A percentile compares a stretch with the other conserved stretches of the same genome.
These are phyloP conservation scores for Trifolium fragiferum DNA, from an alignment of 306 rosid genomes.

Conservation along the genomic window DNA sequence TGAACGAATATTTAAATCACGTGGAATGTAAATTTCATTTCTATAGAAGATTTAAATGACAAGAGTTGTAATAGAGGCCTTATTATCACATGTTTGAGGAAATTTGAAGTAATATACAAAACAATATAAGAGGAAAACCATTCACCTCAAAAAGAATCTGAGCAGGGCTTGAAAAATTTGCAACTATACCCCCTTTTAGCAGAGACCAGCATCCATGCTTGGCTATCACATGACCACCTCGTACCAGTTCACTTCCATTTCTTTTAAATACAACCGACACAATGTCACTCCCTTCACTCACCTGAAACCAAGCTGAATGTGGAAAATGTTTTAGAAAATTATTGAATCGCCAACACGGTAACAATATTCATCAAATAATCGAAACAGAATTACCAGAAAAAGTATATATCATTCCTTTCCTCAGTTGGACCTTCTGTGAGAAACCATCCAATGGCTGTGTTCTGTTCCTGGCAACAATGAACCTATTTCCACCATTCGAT, in stretches of 20 bases:
- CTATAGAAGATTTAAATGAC: too few relatives aligned
- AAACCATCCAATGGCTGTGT: slow-evolving; percentile 59
- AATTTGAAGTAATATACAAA: neutral
- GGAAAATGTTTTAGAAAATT: slow-evolving; percentile 5
- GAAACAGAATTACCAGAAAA: slow-evolving; percentile 59
- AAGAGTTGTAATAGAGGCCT: too few relatives aligned
- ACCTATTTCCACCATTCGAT: slow-evolving; percentile 63
- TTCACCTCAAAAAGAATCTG: slow-evolving; percentile 72
- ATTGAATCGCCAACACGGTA: neutral
- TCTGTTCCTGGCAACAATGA: slow-evolving; percentile 61
- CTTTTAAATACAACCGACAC: slow-evolving; percentile 60
- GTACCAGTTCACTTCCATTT: slow-evolving; percentile 40
- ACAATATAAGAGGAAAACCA: neutral
- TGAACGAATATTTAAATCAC: too few relatives aligned
- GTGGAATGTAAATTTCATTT: too few relatives aligned
- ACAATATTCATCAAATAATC: neutral
- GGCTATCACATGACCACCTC: slow-evolving; percentile 60
- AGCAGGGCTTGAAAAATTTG: slow-evolving; percentile 58
- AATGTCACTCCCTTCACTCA: slow-evolving; percentile 67
- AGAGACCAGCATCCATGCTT: slow-evolving; percentile 73
- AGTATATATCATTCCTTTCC: slow-evolving; percentile 56
- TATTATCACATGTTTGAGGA: too few relatives aligned
- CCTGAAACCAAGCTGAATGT: slow-evolving; percentile 71
- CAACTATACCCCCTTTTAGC: slow-evolving; percentile 73
- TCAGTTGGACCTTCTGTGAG: slow-evolving; percentile 63